phyloP scores from a whole-genome alignment of 306 rosid genomes.

The Corylus heterophylla region DNA sequence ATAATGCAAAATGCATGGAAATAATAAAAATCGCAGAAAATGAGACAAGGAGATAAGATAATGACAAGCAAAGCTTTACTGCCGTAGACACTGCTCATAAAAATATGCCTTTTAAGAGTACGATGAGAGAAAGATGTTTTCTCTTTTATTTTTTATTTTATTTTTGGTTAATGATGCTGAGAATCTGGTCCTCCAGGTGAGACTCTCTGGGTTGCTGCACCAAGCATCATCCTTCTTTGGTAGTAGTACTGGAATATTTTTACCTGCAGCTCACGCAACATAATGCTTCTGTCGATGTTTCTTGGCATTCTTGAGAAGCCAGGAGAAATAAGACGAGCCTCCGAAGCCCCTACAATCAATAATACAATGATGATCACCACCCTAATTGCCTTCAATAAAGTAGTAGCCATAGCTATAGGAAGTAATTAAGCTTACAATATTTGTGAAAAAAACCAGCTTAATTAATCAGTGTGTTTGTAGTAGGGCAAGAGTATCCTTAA shows the following conservation, averaged over 20 bases:
- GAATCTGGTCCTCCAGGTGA: constrained; percentile 52
- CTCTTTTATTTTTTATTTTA: too few relatives aligned
- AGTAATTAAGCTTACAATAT: too few relatives aligned
- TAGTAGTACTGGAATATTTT: not conserved
- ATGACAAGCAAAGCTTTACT: too few relatives aligned
- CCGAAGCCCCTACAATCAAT: constrained; percentile 11
- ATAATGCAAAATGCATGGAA: too few relatives aligned
- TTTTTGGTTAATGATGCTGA: constrained; percentile 36
- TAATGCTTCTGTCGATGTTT: not conserved
- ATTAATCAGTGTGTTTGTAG: too few relatives aligned
- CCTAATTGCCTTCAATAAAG: not conserved
- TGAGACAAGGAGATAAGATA: too few relatives aligned
- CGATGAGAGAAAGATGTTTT: too few relatives aligned
- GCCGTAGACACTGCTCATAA: too few relatives aligned
- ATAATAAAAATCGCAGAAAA: too few relatives aligned
- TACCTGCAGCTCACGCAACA: not conserved
- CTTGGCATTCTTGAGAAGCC: constrained; percentile 8
- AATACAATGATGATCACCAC: not conserved
- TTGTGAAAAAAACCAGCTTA: too few relatives aligned
- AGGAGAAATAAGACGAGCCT: constrained; percentile 3
- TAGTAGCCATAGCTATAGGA: not conserved
- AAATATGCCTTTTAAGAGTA: too few relatives aligned
- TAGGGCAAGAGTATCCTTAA: too few relatives aligned
- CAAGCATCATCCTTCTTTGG: constrained; percentile 1
- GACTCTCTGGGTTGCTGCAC: not conserved